A percentile compares a stretch with the other conserved stretches of the same genome.
Evolutionary conservation across 2,329 filamentous ascomycete species (phyloP).

Genomic region (Magnaporthiopsis rhizophila): DNA sequence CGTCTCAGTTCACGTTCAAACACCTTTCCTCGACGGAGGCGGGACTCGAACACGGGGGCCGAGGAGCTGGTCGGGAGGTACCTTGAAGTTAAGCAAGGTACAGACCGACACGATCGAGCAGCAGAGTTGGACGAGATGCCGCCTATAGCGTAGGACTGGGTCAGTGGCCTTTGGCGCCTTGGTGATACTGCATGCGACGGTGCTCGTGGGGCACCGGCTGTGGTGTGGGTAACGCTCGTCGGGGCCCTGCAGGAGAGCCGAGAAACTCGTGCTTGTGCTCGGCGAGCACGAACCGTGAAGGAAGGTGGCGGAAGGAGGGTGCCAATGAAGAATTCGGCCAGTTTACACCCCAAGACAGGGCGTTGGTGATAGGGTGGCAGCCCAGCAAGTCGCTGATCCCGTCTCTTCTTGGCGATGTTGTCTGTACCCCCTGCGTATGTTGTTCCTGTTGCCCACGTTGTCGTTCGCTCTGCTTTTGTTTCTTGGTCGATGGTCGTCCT

Average conservation of each 20-base stretch:
- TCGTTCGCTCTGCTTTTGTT: too few species aligned
- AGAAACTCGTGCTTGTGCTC: constrained; percentile 7
- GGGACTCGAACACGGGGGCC: not conserved
- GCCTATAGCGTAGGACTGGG: constrained; percentile 38
- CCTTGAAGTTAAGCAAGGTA: constrained; percentile 4
- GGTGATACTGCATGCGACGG: constrained; percentile 43
- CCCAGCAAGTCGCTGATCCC: not conserved
- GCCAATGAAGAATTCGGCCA: not conserved
- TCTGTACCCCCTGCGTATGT: not conserved
- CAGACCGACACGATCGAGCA: constrained; percentile 19
- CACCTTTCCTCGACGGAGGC: not conserved
- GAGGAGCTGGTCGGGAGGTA: not conserved
- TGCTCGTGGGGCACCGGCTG: constrained; percentile 25
- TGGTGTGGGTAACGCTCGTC: constrained; percentile 31
- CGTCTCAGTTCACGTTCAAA: not conserved
- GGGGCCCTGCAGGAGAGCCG: constrained; percentile 34
- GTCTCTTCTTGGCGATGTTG: not conserved
- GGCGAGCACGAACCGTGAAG: constrained; percentile 3
- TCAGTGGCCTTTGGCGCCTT: constrained; percentile 35
- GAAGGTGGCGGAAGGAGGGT: constrained; percentile 1
- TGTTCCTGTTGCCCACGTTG: not conserved
- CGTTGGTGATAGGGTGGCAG: not conserved
- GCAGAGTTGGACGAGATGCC: constrained; percentile 41
- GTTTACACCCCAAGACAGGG: constrained; percentile 3
- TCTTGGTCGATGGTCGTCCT: not conserved